Base-by-base conservation (phyloP, 2,329 filamentous ascomycete species). In the Botrytis aclada region DNA sequence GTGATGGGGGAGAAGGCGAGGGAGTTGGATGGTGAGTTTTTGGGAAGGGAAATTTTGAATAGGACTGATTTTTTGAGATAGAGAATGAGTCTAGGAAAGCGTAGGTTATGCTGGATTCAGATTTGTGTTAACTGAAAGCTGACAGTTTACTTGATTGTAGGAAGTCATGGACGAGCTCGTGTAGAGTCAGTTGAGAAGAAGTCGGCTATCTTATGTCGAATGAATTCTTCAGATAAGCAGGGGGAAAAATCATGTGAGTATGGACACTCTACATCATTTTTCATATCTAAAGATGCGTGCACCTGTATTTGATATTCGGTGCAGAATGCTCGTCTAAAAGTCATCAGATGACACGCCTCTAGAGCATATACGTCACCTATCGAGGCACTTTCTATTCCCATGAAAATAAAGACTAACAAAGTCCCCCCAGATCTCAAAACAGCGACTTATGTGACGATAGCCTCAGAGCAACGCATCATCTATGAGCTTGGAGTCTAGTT, bases 341-440 rank as follows among this genome's bases (percentile, higher is more conserved):
- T 1, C 5, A 47, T 25, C 22, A 22, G 22, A 25, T 4, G 10
- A 9, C 22, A 10, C 1, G 4, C 0, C 0, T 47, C 4, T 3
- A 5, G 14, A 25, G 22, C 22, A 4, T n/a, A 14, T n/a, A 51
- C 22, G 9, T 6, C 22, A 25, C 25, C 22, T 51, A 10, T 12
- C 6, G 7, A 25, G 5, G 32, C 14, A 61, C 32, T 61, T 14
- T 1, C 22, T 14, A 0, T 51, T 14, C 1, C 1, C 0, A 51
- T 25, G 0, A 51, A 4, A 2, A 12, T 3, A 1, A n/a, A 4
- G 0, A 9, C 45, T 4, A 61, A 34, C 10, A 12, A 25, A 25
- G 2, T 60, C 32, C 34, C 56, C 32, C 18, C 32, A 60, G 29
- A 34, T 22, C 56, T 12, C 22, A 60, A 32, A 34, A 60, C 5